Conservation (phyloP, 2,329 filamentous ascomycete genomes). For the Anthostomella pinea region DNA sequence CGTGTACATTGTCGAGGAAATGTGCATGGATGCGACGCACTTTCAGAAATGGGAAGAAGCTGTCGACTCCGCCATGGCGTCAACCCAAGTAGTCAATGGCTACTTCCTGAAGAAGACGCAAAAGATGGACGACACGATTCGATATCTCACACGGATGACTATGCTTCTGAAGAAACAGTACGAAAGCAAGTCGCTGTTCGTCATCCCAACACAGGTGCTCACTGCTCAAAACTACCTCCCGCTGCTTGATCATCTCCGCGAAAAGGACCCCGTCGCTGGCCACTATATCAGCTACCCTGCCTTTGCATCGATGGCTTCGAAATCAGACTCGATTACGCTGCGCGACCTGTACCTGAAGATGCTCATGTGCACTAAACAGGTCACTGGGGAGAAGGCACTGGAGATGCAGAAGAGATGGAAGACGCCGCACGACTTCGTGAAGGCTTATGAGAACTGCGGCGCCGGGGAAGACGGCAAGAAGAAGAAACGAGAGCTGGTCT, state of each 20-base stretch:
- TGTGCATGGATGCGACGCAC: constrained; percentile 54
- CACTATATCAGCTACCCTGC: constrained; percentile 68
- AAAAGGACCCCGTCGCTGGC: constrained; percentile 45
- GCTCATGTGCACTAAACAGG: constrained; percentile 75
- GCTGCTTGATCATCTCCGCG: constrained; percentile 56
- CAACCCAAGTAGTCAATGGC: constrained; percentile 73
- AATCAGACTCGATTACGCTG: constrained; percentile 71
- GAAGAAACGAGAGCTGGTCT: constrained; percentile 59
- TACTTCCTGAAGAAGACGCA: constrained; percentile 76
- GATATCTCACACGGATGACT: constrained; percentile 72
- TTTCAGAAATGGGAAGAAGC: constrained; percentile 61
- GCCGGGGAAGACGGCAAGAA: constrained; percentile 48
- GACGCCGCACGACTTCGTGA: constrained; percentile 69
- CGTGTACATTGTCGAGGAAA: constrained; percentile 76
- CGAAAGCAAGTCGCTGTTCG: constrained; percentile 51
- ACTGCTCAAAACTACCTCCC: constrained; percentile 64
- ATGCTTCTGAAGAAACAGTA: constrained; percentile 64
- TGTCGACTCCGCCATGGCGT: constrained; percentile 70
- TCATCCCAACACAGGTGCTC: constrained; percentile 66
- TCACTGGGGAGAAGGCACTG: constrained; percentile 74
- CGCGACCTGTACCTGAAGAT: constrained; percentile 78
- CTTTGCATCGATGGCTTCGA: constrained; percentile 70
- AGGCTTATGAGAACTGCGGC: constrained; percentile 61
- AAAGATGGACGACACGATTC: constrained; percentile 74
- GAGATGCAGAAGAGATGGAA: constrained; percentile 78